Conservation (phyloP, 208 protist species). For the Acanthamoeba healyi region DNA sequence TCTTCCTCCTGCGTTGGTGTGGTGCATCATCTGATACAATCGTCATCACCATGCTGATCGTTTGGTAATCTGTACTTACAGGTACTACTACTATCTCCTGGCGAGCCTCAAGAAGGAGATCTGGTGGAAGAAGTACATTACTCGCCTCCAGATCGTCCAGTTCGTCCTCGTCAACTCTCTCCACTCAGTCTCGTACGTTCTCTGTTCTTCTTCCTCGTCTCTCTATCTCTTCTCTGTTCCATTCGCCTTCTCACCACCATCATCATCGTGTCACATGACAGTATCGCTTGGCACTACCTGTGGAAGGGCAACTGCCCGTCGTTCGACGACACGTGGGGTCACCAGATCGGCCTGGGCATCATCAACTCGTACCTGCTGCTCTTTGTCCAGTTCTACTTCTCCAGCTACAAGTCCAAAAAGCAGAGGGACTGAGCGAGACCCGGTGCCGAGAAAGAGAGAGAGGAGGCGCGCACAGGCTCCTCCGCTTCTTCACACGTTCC, state of each 20-base stretch:
- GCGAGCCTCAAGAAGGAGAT: conserved; percentile 41
- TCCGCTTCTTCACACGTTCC: no score
- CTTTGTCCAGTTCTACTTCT: conserved; percentile 69
- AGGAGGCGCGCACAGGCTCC: no score
- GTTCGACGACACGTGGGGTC: conserved; percentile 60
- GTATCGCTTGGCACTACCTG: conserved; percentile 61
- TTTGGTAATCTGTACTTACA: neutral
- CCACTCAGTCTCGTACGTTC: neutral
- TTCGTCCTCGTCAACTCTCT: conserved; percentile 66
- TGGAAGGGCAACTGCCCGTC: conserved; percentile 61
- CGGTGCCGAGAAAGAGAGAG: no score
- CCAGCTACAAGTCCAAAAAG: conserved; percentile 70
- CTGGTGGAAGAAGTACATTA: conserved; percentile 81
- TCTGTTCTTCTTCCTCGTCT: neutral
- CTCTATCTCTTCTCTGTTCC: neutral
- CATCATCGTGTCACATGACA: conserved; percentile 29
- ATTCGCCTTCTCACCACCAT: neutral
- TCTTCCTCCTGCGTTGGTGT: no score
- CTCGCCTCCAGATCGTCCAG: conserved; percentile 68
- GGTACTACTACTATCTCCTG: conserved; percentile 77
- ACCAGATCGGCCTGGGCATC: conserved; percentile 68
- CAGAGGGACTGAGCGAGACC: neutral
- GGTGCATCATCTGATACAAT: no score
- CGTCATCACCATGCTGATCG: no score
- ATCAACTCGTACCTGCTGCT: conserved; percentile 74